These are phyloP conservation scores for Neobulgaria alba DNA, from an alignment of 2,329 filamentous ascomycete species.

Conservation along the genomic window DNA sequence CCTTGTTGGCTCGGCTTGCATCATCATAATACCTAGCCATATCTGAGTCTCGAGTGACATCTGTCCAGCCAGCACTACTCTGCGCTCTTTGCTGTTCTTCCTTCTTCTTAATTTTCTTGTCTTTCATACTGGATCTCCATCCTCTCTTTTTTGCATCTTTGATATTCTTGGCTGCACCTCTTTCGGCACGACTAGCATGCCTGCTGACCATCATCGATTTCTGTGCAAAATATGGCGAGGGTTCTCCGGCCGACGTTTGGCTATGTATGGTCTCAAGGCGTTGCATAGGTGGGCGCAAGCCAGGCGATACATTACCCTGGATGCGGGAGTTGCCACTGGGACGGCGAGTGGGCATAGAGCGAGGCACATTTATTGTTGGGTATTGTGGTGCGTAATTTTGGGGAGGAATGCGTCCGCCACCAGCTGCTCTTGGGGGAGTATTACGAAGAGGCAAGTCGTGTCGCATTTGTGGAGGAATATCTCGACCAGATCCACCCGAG, in stretches of 20 bases:
- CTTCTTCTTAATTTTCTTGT: conserved; percentile 32
- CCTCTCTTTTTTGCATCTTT: conserved; percentile 50
- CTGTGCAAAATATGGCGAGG: conserved; percentile 16
- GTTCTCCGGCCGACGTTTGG: conserved; percentile 23
- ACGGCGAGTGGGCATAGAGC: conserved; percentile 13
- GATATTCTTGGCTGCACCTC: conserved; percentile 54
- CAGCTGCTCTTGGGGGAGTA: conserved; percentile 11
- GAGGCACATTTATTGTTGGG: background rate
- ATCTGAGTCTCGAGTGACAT: conserved; percentile 29
- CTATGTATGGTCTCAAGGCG: conserved; percentile 49
- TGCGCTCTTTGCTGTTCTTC: conserved; percentile 35
- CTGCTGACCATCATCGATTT: conserved; percentile 16
- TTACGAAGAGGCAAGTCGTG: conserved; percentile 10
- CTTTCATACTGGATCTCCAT: conserved; percentile 34
- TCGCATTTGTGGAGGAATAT: conserved; percentile 8
- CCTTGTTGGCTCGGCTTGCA: conserved; percentile 23
- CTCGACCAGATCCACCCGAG: conserved; percentile 11
- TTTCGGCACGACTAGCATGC: conserved; percentile 45
- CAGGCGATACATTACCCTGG: conserved; percentile 36
- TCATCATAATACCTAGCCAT: conserved; percentile 3
- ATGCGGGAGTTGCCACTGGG: conserved; percentile 26
- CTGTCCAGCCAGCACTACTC: conserved; percentile 45
- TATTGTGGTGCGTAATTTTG: conserved; percentile 6
- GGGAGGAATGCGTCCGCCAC: conserved; percentile 8
- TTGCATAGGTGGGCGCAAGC: conserved; percentile 38